Base-by-base conservation (phyloP, 768 basidiomycete species). In the Epithele typhae region DNA sequence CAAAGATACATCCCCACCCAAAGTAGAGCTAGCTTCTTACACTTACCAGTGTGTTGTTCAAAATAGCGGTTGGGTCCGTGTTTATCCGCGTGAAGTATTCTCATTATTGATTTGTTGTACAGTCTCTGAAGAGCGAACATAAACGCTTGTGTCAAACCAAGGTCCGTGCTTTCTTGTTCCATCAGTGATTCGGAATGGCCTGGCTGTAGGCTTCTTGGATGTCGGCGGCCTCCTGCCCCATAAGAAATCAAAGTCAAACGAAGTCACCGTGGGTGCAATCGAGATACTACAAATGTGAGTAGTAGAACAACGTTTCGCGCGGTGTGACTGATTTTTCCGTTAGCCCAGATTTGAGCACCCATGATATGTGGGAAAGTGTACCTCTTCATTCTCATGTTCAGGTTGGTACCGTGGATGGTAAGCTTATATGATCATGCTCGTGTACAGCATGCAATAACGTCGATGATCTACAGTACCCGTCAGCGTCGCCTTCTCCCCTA, bases 401-500 rank as follows among this genome's bases (percentile, higher is more conserved):
- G 18, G 64, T 60, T 37, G 62, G 52, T 2, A 48, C 48, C n/a
- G 24, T 53, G 17, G 52, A 49, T 18, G 48, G 52, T 48, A 22
- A 44, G 45, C 17, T 10, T 6, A 23, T 5, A 23, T 15, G 11
- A 14, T 30, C 22, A 23, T 12, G 17, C 18, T 23, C 5, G 12
- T 25, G 9, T 6, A 23, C 14, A n/a, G 25, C 8, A 23, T 19
- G 35, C 15, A 17, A 19, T 30, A 21, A 37, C 18, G 21, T 25
- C 41, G 25, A 25, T 35, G 40, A 22, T 25, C 33, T 19, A 24
- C 51, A 90, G 87, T 84, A 46, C 82, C 85, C 3, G 59, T 81
- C 22, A 73, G 70, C 49, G 73, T 76, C 14, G 63, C 65, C 1
- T 44, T 73, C 3, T 90, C 88, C 4, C 85, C 77, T 25, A 87